Base-by-base conservation (phyloP, 176 grass and related monocot species). In the Oryza officinalis region DNA sequence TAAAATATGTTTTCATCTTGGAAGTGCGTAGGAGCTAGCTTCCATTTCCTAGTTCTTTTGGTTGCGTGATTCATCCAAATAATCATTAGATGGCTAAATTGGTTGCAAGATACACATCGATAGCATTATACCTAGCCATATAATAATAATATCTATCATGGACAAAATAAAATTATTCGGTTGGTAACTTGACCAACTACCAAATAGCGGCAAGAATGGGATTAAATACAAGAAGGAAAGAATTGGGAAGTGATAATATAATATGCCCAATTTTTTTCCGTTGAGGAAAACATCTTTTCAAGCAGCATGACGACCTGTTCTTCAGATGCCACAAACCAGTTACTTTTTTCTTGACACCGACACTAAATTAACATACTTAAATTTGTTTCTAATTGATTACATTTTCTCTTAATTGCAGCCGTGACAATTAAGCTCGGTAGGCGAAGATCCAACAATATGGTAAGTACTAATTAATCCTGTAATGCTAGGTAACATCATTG, bases 41-140 rank as follows among this genome's bases (percentile, higher is more conserved):
- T 77, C 20, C 18, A 27, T 46, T 67, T 72, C 46, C 54, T 27
- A 57, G 64, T 81, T 76, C 10, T 32, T 71, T 85, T 45, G 57
- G 40, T 81, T 33, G 26, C 31, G 59, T 22, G 78, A 74, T 76
- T 72, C 72, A 65, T 77, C 41, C 2, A 50, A 6, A 85, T 43
- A 65, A 81, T 70, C 38, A 49, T 79, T 72, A 27, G 4, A 27
- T 61, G 60, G 46, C 63, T 81, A 17, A 71, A 82, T 72, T 73
- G 45, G 83, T 89, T 88, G 37, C 46, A 27, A 68, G 68, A n/a
- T 69, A 35, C 69, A 75, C 76, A 80, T 84, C 87, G 27, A 67
- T 9, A 20, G 17, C 54, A 78, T 7, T 54, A 69, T 59, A 59
- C 72, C 67, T 38, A 77, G 50, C 50, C 18, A 72, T 14, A 84